phyloP scores from a whole-genome alignment of 768 basidiomycete genomes.

The Myochromella boudieri region DNA sequence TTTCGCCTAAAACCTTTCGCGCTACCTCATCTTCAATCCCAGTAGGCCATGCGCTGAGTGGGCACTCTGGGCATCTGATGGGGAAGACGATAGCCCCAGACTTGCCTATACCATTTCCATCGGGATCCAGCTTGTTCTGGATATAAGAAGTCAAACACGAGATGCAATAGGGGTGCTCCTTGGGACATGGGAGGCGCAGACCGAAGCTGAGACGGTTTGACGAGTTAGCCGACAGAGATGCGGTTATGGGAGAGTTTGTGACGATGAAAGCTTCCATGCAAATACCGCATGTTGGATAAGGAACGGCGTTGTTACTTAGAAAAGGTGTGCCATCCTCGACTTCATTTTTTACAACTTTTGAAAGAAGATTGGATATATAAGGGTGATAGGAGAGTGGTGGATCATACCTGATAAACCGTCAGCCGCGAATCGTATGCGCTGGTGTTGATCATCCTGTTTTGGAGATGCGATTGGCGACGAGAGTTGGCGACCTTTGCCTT shows the following conservation, averaged over 20 bases:
- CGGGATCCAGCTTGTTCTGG: slow-evolving; percentile 32
- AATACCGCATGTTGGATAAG: slow-evolving; percentile 33
- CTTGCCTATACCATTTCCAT: slow-evolving; percentile 26
- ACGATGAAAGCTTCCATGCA: slow-evolving; percentile 36
- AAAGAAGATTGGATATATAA: no score
- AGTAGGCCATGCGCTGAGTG: slow-evolving; percentile 26
- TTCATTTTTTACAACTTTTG: slow-evolving; percentile 3
- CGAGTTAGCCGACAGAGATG: slow-evolving; percentile 32
- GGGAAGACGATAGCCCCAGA: slow-evolving; percentile 32
- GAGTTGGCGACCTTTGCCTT: slow-evolving; percentile 12
- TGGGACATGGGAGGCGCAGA: slow-evolving; percentile 32
- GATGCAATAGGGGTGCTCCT: slow-evolving; percentile 33
- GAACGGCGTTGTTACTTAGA: neutral
- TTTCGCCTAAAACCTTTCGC: slow-evolving; percentile 26
- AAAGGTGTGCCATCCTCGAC: neutral
- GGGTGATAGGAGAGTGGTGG: no score
- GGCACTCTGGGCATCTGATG: slow-evolving; percentile 37
- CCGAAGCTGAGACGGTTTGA: slow-evolving; percentile 34
- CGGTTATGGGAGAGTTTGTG: slow-evolving; percentile 31
- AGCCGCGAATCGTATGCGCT: slow-evolving; percentile 3
- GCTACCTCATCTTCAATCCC: slow-evolving; percentile 37
- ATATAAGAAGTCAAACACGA: slow-evolving; percentile 34
- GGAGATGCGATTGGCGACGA: no score
- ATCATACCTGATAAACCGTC: slow-evolving; percentile 2
- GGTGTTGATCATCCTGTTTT: slow-evolving; percentile 4